These are phyloP conservation scores for Claviceps humidiphila DNA, from an alignment of 2,329 filamentous ascomycete species.

Conservation along the genomic window DNA sequence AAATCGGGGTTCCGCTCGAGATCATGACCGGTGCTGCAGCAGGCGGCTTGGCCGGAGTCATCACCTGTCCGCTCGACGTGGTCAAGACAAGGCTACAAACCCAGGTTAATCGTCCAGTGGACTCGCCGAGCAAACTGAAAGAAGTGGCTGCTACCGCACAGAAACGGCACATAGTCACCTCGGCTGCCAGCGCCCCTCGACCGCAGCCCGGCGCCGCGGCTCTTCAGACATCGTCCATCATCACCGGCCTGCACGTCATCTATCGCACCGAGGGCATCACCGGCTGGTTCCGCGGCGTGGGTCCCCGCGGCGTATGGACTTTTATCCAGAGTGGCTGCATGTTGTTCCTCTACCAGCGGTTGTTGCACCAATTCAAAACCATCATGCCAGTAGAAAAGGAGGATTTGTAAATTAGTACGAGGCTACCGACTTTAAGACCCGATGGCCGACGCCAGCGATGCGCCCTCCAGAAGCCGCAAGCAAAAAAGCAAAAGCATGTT, in stretches of 20 bases:
- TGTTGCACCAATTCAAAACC: slow-evolving; percentile 62
- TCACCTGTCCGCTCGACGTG: slow-evolving; percentile 92
- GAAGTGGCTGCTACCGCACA: slow-evolving; percentile 34
- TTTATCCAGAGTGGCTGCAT: slow-evolving; percentile 95
- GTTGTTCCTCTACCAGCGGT: slow-evolving; percentile 85
- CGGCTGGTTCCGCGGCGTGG: slow-evolving; percentile 91
- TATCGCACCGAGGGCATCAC: slow-evolving; percentile 79
- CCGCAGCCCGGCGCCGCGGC: slow-evolving; percentile 65
- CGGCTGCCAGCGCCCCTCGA: slow-evolving; percentile 73
- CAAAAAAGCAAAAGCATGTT: not conserved
- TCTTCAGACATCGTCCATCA: slow-evolving; percentile 79
- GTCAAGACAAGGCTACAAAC: slow-evolving; percentile 96
- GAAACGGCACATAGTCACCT: slow-evolving; percentile 72
- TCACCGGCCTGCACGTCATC: slow-evolving; percentile 72
- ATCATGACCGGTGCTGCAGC: slow-evolving; percentile 80
- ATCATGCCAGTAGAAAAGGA: slow-evolving; percentile 22
- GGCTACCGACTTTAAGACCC: not conserved
- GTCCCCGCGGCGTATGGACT: slow-evolving; percentile 88
- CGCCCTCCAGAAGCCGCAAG: no score
- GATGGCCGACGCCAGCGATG: not conserved
- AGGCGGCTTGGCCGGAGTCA: slow-evolving; percentile 81
- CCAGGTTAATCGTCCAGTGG: slow-evolving; percentile 45
- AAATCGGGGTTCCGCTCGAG: slow-evolving; percentile 77
- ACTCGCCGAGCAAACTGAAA: slow-evolving; percentile 14
- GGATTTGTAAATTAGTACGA: slow-evolving; percentile 9